Evolutionary conservation across 108 stramenopile species (phyloP), one percentile per base, ranked within the genome.

Genomic region (Cyclostephanos tholiformis): DNA sequence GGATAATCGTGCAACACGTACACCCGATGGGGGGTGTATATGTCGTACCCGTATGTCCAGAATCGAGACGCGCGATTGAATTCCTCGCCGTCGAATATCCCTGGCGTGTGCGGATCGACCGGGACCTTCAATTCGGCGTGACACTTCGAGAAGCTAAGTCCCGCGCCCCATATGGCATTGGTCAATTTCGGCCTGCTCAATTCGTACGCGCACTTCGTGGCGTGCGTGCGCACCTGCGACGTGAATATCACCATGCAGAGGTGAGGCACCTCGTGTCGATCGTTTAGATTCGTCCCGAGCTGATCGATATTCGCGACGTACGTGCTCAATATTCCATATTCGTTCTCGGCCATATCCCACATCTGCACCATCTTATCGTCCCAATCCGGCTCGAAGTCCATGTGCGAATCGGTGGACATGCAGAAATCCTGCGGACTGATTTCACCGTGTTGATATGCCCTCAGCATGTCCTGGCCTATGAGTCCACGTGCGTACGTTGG

Each of bases 1-100:
- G 84, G 82, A 74, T 97, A 96, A 81, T 97, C 95, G 77, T 97
- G 97, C n/a, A 83, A 77, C 14, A 97, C 82, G 48, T 84, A 70
- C 20, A 92, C 86, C 48, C 80, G 52, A 60, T 88, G 80, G 3
- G 97, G 97, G 3, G 95, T 89, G 82, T 96, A 97, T 13, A 94
- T 83, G 70, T 97, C 97, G 70, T 97, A 97, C 20, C 97, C 97
- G 69, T 92, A 84, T n/a, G 97, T 96, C 74, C 87, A 97, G 55
- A 95, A 92, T 62, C 97, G 69, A 20, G 85, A 76, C 2, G 86
- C 91, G 39, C 91, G 86, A 13, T 84, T 87, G 67, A 91, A 92
- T 72, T 97, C 97, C 69, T 98, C 97, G 26, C 95, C 97, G 73
- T 96, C 95, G 79, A 97, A 96, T 20, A 96, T 84, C 64, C 85